Evolutionary conservation across 225 moss, liverwort and hornwort genomes (phyloP), one percentile per base, ranked within the genome.

Genomic region (Sphagnum tenellum): DNA sequence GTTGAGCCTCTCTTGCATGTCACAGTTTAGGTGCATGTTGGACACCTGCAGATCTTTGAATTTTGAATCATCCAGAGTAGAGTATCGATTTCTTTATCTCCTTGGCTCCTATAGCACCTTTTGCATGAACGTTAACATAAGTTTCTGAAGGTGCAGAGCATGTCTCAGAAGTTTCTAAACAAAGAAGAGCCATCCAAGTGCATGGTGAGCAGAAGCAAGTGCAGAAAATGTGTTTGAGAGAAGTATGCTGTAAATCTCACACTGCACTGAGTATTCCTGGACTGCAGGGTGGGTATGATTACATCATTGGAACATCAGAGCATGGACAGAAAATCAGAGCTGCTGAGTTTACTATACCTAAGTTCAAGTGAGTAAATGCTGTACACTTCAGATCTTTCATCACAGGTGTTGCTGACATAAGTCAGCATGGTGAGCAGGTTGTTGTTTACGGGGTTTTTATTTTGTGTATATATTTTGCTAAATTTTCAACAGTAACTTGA

Each of bases 291-390:
- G 92, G 90, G 59, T 96, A 96, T 77, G 96, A 92, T 72, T 83
- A 89, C 68, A 82, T 79, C 67, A 84, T 96, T 57, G 96, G 96
- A 67, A 96, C 96, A 61, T 96, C 96, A 64, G 96, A 96, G 76
- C 96, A 90, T 65, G 96, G 96, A 65, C 85, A 88, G 65, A 86
- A 83, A 77, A 64, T 83, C 9, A 78, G 75, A 48, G 75, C 96
- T 63, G 70, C 80, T 50, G 83, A 85, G 48, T 76, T 92, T 73
- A 71, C 74, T 9, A 68, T 96, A 52, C 88, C 92, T 57, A 72
- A 72, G 49, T 96, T 96, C 76, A 85, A 81, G 94, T 91, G 76
- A 69, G 83, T 70, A 45, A 49, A 62, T 7, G 6, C 56, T 56
- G 54, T 68, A 49, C 60, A 55, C 9, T 56, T 56, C 69, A 44